Evolutionary conservation across 495 filamentous ascomycete genomes (phyloP), one percentile per base, ranked within the genome.

Genomic region (Trichoderma reesei): DNA sequence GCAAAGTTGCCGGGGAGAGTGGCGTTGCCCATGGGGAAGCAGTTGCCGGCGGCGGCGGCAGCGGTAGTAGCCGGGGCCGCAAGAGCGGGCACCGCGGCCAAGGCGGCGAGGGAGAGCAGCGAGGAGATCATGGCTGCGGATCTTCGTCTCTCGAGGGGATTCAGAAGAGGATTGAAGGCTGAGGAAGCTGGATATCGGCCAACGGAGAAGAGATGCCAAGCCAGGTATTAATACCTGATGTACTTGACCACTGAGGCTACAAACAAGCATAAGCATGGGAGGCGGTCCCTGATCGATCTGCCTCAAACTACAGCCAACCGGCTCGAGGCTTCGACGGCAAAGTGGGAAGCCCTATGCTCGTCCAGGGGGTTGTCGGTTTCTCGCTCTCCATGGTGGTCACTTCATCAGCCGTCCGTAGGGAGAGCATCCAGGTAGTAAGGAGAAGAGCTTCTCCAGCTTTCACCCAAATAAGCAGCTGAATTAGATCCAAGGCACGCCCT

Each of bases 1-100:
- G 60, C 59, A 10, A 63, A 61, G 64, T 65, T 62, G 38, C 59
- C 65, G 46, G 63, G 66, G 16, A 68, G 51, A 20, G 51, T 59
- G 16, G 66, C 66, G 33, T 60, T 46, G 20, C 62, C 60, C 41
- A 61, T 41, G 3, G 63, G 63, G 34, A 64, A 64, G 48, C 63
- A 64, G 51, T 56, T 56, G 20, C 51, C 51, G 14, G 51, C 51
- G 34, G 51, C 31, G 11, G 26, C 51, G 26, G 51, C 14, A 56
- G 51, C 11, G 11, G 26, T 26, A 16, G 51, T 8, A 56, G 51
- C 11, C 6, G 51, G 51, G 34, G 51, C 51, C 51, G 51, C 51
- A 13, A 56, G 51, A 36, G 51, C 51, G 51, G 51, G 51, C 33
- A 56, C 51, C 3, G 51, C 51, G 13, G 51, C 51, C 51, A 56